Evolutionary conservation across 2,329 filamentous ascomycete species (phyloP).

Genomic region (Phyllosticta citrichinensis): DNA sequence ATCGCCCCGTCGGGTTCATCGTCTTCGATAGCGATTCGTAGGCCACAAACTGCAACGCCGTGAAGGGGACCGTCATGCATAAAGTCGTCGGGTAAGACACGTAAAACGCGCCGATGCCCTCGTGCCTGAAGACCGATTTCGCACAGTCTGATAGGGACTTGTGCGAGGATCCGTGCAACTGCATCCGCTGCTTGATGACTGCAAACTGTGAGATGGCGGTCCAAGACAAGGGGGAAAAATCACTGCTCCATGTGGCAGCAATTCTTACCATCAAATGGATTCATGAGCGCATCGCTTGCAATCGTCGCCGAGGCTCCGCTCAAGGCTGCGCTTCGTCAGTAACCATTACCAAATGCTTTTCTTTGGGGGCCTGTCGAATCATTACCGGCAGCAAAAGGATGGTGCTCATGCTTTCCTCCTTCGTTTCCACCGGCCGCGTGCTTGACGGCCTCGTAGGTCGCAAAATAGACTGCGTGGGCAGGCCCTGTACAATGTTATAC

Average conservation of each 20-base stretch:
- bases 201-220: constrained; percentile 14
- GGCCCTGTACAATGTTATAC: constrained; percentile 54
- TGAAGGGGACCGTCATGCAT: constrained; percentile 98
- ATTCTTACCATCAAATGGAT: constrained; percentile 84
- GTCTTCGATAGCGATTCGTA: constrained; percentile 94
- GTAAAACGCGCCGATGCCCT: constrained; percentile 89
- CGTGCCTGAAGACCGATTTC: constrained; percentile 71
- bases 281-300: constrained; percentile 97
- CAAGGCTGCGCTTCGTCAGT: constrained; percentile 53
- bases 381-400: constrained; percentile 83
- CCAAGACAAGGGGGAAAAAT: background rate
- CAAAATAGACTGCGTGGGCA: constrained; percentile 96
- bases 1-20: constrained; percentile 77
- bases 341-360: constrained; percentile 7
- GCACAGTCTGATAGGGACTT: constrained; percentile 81
- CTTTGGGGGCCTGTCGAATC: background rate
- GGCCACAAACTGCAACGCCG: constrained; percentile 89
- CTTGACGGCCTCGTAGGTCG: constrained; percentile 95
- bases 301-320: constrained; percentile 94
- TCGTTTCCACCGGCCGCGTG: constrained; percentile 90
- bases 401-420: constrained; percentile 74
- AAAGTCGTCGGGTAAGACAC: constrained; percentile 96
- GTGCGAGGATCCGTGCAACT: constrained; percentile 92
- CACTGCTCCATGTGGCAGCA: background rate
- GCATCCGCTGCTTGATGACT: constrained; percentile 99